Percentiles rank a stretch among this genome's conserved stretches.
Conservation (phyloP, 768 basidiomycete species). For the Flagelloscypha sp. region DNA sequence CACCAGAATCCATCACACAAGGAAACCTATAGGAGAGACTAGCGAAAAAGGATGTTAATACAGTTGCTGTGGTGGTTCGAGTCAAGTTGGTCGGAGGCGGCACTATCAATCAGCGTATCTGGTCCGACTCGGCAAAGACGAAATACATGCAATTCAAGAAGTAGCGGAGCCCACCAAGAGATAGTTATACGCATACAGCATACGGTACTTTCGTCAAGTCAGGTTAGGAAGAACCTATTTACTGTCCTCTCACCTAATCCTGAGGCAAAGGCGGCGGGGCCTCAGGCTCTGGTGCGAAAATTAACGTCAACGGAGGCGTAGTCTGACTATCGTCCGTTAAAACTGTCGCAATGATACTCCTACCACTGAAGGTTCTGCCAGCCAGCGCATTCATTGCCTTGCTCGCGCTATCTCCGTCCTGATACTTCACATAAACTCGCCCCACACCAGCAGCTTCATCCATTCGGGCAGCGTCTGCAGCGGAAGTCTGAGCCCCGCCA, state of each 20-base stretch:
- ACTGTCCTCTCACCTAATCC: no score
- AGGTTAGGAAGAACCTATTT: no score
- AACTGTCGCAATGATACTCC: slow-evolving; percentile 81
- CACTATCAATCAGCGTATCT: no score
- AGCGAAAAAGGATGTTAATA: no score
- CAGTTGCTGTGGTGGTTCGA: no score
- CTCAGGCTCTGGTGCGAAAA: slow-evolving; percentile 79
- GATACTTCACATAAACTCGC: slow-evolving; percentile 90
- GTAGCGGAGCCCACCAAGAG: no score
- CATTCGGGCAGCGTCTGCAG: slow-evolving; percentile 57
- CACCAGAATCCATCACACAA: no score
- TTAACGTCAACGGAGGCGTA: slow-evolving; percentile 71
- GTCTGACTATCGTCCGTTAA: slow-evolving; percentile 79
- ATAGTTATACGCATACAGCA: no score
- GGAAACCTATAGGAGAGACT: neutral
- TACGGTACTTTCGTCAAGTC: no score
- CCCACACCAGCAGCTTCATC: slow-evolving; percentile 94
- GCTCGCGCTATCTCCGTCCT: slow-evolving; percentile 49
- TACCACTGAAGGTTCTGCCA: slow-evolving; percentile 79
- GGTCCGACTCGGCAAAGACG: no score
- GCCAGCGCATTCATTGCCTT: slow-evolving; percentile 80
- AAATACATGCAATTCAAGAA: no score
- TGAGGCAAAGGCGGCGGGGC: slow-evolving; percentile 70
- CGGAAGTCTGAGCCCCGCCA: slow-evolving; percentile 49
- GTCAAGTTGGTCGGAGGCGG: no score